Percentiles rank a stretch among this genome's conserved stretches.
phyloP scores from a whole-genome alignment of 2,329 filamentous ascomycete genomes.

The Leptodontidium sp. region DNA sequence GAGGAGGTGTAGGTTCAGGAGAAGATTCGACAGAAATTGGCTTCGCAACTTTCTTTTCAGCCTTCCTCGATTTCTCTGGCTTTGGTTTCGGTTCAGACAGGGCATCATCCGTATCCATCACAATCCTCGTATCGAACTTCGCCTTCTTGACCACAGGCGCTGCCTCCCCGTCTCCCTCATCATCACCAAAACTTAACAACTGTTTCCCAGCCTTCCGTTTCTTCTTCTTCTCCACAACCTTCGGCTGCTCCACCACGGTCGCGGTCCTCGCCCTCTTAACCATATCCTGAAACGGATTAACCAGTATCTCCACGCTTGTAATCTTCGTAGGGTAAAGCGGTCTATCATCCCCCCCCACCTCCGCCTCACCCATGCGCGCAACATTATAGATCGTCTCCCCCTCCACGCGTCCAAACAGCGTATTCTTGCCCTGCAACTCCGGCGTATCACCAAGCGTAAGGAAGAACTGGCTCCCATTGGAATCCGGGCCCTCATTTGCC shows the following conservation, averaged over 20 bases:
- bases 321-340: constrained; percentile 88
- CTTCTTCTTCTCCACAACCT: constrained; percentile 61
- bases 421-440: constrained; percentile 89
- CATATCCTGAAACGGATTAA: constrained; percentile 87
- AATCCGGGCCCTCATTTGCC: constrained; percentile 85
- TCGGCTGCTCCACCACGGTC: constrained; percentile 55
- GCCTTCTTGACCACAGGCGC: constrained; percentile 74
- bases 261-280: constrained; percentile 69
- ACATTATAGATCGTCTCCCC: constrained; percentile 97
- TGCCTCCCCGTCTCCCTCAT: constrained; percentile 61
- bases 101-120: constrained; percentile 63
- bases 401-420: constrained; percentile 89
- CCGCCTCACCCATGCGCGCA: constrained; percentile 89
- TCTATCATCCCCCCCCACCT: constrained; percentile 82
- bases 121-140: constrained; percentile 81
- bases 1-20: constrained; percentile 48
- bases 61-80: constrained; percentile 43
- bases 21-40: constrained; percentile 49
- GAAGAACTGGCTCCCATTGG: constrained; percentile 97
- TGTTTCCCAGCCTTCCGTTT: constrained; percentile 81
- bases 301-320: constrained; percentile 74
- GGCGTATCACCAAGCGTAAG: constrained; percentile 86
- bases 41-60: constrained; percentile 44
- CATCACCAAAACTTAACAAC: constrained; percentile 79
- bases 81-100: constrained; percentile 35